Percentiles rank a stretch among this genome's conserved stretches.
These are phyloP conservation scores for Phylloporus sp. DNA, from an alignment of 768 basidiomycete species.

Conservation along the genomic window DNA sequence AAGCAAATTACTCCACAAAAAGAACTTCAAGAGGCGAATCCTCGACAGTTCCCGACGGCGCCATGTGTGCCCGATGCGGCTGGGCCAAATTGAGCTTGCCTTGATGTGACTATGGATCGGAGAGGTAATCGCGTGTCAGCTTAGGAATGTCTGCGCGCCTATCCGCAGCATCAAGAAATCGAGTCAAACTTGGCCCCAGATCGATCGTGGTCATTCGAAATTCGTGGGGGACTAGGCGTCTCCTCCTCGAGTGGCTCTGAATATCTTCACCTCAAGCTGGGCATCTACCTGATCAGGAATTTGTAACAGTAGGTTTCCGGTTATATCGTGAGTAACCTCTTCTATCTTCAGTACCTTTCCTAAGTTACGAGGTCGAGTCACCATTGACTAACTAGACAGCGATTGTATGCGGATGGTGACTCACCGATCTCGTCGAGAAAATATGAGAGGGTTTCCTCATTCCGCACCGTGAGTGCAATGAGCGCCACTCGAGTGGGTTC, in stretches of 20 bases:
- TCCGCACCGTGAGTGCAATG: conserved; percentile 48
- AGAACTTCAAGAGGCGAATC: conserved; percentile 1
- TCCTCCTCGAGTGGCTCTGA: conserved; percentile 33
- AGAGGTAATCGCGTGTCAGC: conserved; percentile 6
- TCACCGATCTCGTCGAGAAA: conserved; percentile 40
- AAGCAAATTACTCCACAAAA: neutral
- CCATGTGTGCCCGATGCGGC: conserved; percentile 1
- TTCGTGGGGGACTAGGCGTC: conserved; percentile 1
- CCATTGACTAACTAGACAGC: neutral
- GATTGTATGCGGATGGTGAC: neutral
- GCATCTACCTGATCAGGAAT: conserved; percentile 30
- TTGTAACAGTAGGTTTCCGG: conserved; percentile 21
- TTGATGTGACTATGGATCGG: conserved; percentile 8
- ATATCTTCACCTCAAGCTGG: conserved; percentile 40
- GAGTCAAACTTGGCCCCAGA: conserved; percentile 14
- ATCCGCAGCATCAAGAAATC: neutral
- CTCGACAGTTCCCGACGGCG: neutral
- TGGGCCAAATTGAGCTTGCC: conserved; percentile 1
- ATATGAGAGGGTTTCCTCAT: conserved; percentile 43
- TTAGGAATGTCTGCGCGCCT: neutral
- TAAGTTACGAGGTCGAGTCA: conserved; percentile 3
- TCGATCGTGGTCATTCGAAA: conserved; percentile 7
- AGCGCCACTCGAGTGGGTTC: conserved; percentile 17
- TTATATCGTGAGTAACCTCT: conserved; percentile 20
- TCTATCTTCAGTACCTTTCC: conserved; percentile 25